Evolutionary conservation across 176 grass and related monocot species (phyloP).

Genomic region (sorghum (Sorghum bicolor)): DNA sequence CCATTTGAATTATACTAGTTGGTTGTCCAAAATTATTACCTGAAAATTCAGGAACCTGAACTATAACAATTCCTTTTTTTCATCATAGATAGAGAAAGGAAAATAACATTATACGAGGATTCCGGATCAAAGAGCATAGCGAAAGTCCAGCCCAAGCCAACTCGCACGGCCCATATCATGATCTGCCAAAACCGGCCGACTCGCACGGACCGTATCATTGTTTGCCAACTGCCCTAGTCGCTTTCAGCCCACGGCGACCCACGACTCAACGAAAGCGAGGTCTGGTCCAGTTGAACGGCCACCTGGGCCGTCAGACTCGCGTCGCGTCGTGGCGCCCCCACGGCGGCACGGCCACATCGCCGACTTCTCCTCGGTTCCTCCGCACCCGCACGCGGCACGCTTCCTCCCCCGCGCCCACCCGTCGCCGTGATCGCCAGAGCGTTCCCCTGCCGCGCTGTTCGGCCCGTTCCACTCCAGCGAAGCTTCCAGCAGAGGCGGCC

Average conservation of each 20-base stretch:
- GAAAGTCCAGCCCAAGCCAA: background rate
- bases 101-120: no score
- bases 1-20: background rate
- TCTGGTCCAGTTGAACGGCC: background rate
- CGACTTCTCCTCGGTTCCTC: constrained; percentile 29
- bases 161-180: background rate
- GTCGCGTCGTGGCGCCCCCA: background rate
- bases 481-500: background rate
- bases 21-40: background rate
- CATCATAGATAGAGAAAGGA: no score
- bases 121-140: background rate
- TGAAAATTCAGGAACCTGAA: background rate
- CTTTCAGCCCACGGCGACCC: background rate
- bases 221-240: background rate
- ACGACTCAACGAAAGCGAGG: background rate
- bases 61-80: background rate
- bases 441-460: background rate
- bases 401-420: background rate
- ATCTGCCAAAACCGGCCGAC: no score
- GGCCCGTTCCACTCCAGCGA: background rate
- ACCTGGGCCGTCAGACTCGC: background rate
- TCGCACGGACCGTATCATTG: no score
- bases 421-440: background rate
- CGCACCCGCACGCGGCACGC: background rate
- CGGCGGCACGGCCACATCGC: background rate